phyloP scores from a whole-genome alignment of 345 rosid genomes.

The Tarenaya hassleriana region DNA sequence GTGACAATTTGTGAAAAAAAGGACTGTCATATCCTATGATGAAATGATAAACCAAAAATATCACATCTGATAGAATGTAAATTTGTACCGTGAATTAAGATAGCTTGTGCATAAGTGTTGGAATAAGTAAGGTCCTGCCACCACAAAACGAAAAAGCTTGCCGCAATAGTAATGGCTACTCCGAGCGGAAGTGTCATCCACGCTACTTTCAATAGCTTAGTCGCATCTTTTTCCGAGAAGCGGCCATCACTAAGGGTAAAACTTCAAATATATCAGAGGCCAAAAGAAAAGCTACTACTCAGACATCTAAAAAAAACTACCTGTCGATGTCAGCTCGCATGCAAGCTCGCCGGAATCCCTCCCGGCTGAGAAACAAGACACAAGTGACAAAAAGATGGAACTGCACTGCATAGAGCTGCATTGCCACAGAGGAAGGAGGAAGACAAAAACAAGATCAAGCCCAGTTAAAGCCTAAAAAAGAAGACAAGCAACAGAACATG shows the following conservation, averaged over 20 bases:
- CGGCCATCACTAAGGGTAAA: conserved; percentile 44
- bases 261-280: conserved; percentile 6
- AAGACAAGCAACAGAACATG: conserved; percentile 1
- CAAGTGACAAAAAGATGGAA: conserved; percentile 79
- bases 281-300: not conserved
- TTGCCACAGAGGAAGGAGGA: conserved; percentile 5
- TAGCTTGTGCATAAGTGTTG: conserved; percentile 64
- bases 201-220: conserved; percentile 65
- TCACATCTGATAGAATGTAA: too few species aligned
- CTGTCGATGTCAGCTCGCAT: conserved; percentile 71
- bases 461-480: not conserved
- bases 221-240: conserved; percentile 35
- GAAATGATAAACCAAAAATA: too few species aligned
- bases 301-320: conserved; percentile 32
- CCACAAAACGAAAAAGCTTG: conserved; percentile 53
- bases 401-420: conserved; percentile 82
- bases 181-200: conserved; percentile 77
- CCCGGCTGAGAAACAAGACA: conserved; percentile 75
- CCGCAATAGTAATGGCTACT: conserved; percentile 47
- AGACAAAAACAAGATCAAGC: conserved; percentile 1
- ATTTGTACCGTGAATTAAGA: conserved; percentile 70
- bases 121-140: conserved; percentile 53
- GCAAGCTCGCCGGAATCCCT: conserved; percentile 89
- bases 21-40: too few species aligned
- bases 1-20: too few species aligned